A percentile compares a stretch with the other conserved stretches of the same genome.
These are phyloP conservation scores for Hypericum androsaemum DNA, from an alignment of 345 rosid genomes.

Conservation along the genomic window DNA sequence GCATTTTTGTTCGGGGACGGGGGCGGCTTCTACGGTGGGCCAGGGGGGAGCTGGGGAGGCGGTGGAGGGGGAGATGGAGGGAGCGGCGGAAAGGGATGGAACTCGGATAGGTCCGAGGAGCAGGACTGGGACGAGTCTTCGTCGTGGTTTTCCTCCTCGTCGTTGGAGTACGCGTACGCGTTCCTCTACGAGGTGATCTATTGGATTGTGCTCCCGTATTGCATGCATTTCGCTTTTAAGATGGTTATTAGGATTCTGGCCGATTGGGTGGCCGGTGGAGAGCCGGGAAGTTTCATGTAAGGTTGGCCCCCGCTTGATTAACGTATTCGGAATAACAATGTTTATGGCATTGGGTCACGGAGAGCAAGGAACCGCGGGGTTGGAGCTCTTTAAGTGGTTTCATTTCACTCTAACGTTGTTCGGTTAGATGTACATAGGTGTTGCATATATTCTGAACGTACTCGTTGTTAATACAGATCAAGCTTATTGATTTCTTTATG, in stretches of 20 bases:
- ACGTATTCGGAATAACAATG: too few relatives aligned
- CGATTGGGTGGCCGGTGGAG: slow-evolving; percentile 22
- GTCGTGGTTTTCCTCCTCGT: slow-evolving; percentile 28
- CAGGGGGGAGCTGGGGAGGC: slow-evolving; percentile 34
- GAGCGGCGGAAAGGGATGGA: slow-evolving; percentile 52
- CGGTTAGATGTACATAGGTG: too few relatives aligned
- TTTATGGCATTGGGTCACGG: too few relatives aligned
- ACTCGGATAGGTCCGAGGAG: slow-evolving; percentile 44
- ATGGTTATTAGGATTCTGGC: slow-evolving; percentile 45
- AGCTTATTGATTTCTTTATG: too few relatives aligned
- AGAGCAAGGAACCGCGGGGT: too few relatives aligned
- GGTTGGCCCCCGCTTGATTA: slow-evolving; percentile 36
- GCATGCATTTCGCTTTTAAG: slow-evolving; percentile 80
- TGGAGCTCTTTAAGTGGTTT: too few relatives aligned
- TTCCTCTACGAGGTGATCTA: slow-evolving; percentile 86
- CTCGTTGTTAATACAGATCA: too few relatives aligned
- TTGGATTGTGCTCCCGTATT: slow-evolving; percentile 85
- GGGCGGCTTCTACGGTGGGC: slow-evolving; percentile 32
- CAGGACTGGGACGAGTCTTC: slow-evolving; percentile 57
- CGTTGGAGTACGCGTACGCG: slow-evolving; percentile 50
- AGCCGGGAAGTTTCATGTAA: slow-evolving; percentile 41
- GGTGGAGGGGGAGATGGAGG: slow-evolving; percentile 21
- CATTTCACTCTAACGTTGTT: too few relatives aligned
- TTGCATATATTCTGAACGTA: too few relatives aligned
- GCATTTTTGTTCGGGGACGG: slow-evolving; percentile 38